Base-by-base conservation (phyloP, 768 basidiomycete genomes). In the Porphyrellus cyaneotinctus region DNA sequence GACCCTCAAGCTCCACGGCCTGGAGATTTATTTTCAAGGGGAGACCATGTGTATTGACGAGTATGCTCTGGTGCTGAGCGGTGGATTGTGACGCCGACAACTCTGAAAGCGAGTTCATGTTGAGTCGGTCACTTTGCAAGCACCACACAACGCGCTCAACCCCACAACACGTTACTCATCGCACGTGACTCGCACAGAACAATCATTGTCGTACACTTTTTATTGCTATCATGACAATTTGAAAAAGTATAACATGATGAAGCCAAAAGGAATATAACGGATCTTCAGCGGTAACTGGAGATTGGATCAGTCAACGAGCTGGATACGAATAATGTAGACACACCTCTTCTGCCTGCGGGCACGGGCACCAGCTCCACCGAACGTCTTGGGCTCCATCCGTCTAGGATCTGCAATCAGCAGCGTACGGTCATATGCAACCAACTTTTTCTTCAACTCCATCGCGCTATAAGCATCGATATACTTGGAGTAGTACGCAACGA, bases 371-470 rank as follows among this genome's bases (percentile, higher is more conserved):
- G 79, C 81, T 80, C 95, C 95, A 82, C 95, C 95, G 72, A 98
- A 97, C 78, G 95, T 97, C 86, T 97, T 97, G 64, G 95, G 95
- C 74, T 98, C 95, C 87, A 89, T 91, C 78, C 95, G 87, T 76
- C 97, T 85, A 60, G 92, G 93, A 71, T 95, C 93, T 51, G 93
- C 89, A 60, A 95, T 94, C 65, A 95, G 74, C 56, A 95, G 76
- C 45, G 89, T 84, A 61, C 89, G 80, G 79, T 99, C 97, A 73
- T 98, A 98, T 15, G 91, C 86, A 57, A 97, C 90, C 62, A 98
- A 76, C 72, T 90, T 91, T 83, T 98, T 98, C 85, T 97, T 97
- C 75, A 99, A 72, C 76, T 95, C 95, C 75, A 99, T 84, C 23
- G 95, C 93, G 64, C 90, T 93, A 74, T 85, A 94, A 58, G 97